Conservation (phyloP, 305 asterid genomes). For the Fraxinus floribunda region DNA sequence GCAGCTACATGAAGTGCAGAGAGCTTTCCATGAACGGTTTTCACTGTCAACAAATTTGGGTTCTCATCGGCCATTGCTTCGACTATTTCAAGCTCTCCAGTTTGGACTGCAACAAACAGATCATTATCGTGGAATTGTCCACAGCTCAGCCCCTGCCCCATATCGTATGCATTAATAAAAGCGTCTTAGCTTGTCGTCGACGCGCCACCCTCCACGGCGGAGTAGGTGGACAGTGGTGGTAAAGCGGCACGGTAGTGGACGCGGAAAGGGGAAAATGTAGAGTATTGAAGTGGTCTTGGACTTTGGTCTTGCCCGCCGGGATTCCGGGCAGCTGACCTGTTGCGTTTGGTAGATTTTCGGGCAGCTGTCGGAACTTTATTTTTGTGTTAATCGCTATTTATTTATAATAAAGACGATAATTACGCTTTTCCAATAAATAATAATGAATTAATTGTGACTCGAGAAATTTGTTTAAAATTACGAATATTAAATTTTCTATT, state of each 20-base stretch:
- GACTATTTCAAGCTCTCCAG: conserved; percentile 60
- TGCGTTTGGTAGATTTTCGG: conserved; percentile 34
- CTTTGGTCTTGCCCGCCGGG: conserved; percentile 50
- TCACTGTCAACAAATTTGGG: conserved; percentile 41
- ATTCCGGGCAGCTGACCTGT: conserved; percentile 41
- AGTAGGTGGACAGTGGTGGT: conserved; percentile 28
- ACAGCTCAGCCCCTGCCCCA: conserved; percentile 83
- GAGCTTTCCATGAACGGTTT: conserved; percentile 41
- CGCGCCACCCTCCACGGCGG: conserved; percentile 68
- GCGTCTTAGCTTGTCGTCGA: conserved; percentile 9
- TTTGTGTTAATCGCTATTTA: background rate
- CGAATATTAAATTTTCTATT: background rate
- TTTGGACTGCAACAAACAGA: conserved; percentile 60
- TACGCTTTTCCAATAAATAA: background rate
- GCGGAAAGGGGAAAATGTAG: conserved; percentile 19
- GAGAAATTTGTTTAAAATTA: background rate
- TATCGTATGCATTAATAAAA: conserved; percentile 26
- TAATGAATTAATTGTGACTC: background rate
- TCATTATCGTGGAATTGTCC: conserved; percentile 38
- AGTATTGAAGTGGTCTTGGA: conserved; percentile 30
- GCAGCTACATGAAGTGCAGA: conserved; percentile 78
- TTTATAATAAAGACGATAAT: background rate
- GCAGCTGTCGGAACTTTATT: conserved; percentile 28
- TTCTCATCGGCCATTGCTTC: conserved; percentile 51
- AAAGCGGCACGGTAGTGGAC: conserved; percentile 19